phyloP scores from a whole-genome alignment of 805 yeast species.

The Saturnispora ahearnii region DNA sequence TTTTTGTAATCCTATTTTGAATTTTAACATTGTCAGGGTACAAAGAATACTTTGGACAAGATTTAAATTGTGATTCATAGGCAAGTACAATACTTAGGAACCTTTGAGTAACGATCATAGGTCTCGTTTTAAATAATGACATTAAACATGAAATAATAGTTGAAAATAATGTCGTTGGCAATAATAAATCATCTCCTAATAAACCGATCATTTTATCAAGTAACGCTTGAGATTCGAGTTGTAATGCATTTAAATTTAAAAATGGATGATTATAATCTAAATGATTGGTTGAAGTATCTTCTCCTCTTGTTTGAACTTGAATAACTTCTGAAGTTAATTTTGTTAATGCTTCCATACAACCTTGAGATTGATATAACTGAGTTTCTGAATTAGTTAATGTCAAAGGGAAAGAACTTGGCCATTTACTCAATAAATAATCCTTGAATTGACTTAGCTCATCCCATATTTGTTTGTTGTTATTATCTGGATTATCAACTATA shows the following conservation, averaged over 20 bases:
- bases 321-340: constrained; percentile 60
- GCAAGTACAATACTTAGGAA: constrained; percentile 51
- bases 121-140: constrained; percentile 56
- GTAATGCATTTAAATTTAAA: constrained; percentile 41
- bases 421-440: constrained; percentile 46
- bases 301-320: constrained; percentile 35
- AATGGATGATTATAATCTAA: constrained; percentile 48
- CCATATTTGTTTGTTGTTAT: background rate
- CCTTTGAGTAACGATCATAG: constrained; percentile 43
- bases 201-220: constrained; percentile 55
- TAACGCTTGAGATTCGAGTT: constrained; percentile 61
- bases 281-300: background rate
- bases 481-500: background rate
- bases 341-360: constrained; percentile 58
- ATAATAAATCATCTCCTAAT: constrained; percentile 45
- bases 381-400: constrained; percentile 39
- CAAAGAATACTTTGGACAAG: constrained; percentile 35
- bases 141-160: constrained; percentile 61
- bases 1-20: constrained; percentile 23
- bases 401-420: constrained; percentile 51
- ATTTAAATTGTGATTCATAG: constrained; percentile 51
- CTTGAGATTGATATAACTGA: constrained; percentile 42
- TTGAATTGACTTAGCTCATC: constrained; percentile 35
- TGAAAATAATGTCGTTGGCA: constrained; percentile 50
- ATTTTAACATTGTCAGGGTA: constrained; percentile 10